Conservation (phyloP, 495 filamentous ascomycete species). For the Friedmanniomyces simplex region DNA sequence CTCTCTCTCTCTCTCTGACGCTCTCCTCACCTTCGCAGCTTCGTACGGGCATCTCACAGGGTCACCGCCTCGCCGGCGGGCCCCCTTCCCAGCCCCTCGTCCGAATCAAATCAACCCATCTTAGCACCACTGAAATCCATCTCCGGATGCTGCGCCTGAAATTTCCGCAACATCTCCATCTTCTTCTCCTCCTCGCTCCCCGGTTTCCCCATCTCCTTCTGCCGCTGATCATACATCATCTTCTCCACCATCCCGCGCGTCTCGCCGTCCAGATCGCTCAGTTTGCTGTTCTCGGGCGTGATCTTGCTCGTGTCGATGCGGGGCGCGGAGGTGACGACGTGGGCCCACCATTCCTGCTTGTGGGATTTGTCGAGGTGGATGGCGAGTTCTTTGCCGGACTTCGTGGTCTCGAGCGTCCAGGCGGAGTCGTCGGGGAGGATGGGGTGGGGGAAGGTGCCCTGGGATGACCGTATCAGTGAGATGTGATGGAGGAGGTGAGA, state of each 20-base stretch:
- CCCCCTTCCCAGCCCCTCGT: not conserved
- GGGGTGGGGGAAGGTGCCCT: slow-evolving; percentile 78
- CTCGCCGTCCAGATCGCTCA: slow-evolving; percentile 89
- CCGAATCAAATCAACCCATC: slow-evolving; percentile 40
- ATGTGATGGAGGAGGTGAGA: not conserved
- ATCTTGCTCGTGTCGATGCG: slow-evolving; percentile 94
- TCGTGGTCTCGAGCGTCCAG: slow-evolving; percentile 75
- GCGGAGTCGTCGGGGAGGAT: slow-evolving; percentile 78
- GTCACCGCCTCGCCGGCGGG: too few species aligned
- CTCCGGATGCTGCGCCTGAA: slow-evolving; percentile 78
- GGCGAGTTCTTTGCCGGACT: slow-evolving; percentile 61
- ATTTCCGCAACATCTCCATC: slow-evolving; percentile 81
- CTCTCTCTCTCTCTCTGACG: too few species aligned
- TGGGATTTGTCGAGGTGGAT: slow-evolving; percentile 94
- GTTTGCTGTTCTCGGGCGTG: slow-evolving; percentile 77
- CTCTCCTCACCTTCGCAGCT: too few species aligned
- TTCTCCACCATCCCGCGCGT: slow-evolving; percentile 99
- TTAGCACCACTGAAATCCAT: slow-evolving; percentile 77
- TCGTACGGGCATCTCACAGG: too few species aligned
- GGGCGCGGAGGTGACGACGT: slow-evolving; percentile 73
- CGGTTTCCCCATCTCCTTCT: slow-evolving; percentile 85
- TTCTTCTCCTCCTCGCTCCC: slow-evolving; percentile 90
- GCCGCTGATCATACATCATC: slow-evolving; percentile 99
- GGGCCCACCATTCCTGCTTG: slow-evolving; percentile 97
- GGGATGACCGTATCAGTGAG: not conserved